Evolutionary conservation across 768 basidiomycete genomes (phyloP).

Genomic region (Boletus sensibilis): DNA sequence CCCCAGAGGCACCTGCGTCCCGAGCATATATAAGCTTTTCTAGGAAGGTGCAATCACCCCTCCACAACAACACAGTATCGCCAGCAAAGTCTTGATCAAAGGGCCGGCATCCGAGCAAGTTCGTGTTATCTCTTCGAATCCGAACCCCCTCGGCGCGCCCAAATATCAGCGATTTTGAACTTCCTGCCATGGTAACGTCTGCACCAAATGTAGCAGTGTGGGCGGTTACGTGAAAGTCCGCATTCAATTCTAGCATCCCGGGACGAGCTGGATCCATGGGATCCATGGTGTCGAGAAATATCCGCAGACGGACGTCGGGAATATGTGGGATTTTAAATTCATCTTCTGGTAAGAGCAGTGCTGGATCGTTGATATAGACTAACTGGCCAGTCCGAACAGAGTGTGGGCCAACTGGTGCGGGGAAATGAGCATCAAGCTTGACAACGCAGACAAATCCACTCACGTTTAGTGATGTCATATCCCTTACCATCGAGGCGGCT

Average conservation of each 20-base stretch:
- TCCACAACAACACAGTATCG: slow-evolving; percentile 58
- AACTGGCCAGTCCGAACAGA: slow-evolving; percentile 75
- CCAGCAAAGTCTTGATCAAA: slow-evolving; percentile 49
- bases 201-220: slow-evolving; percentile 72
- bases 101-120: slow-evolving; percentile 58
- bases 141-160: slow-evolving; percentile 51
- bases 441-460: slow-evolving; percentile 26
- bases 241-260: slow-evolving; percentile 36
- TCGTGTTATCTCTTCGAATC: slow-evolving; percentile 50
- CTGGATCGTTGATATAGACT: slow-evolving; percentile 76
- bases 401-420: slow-evolving; percentile 70
- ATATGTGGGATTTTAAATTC: slow-evolving; percentile 15
- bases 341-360: slow-evolving; percentile 39
- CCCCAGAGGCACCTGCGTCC: slow-evolving; percentile 70
- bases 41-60: slow-evolving; percentile 87
- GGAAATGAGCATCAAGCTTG: slow-evolving; percentile 3
- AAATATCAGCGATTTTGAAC: slow-evolving; percentile 40
- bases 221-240: slow-evolving; percentile 54
- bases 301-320: slow-evolving; percentile 55
- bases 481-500: slow-evolving; percentile 80
- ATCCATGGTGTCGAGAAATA: slow-evolving; percentile 55
- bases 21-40: slow-evolving; percentile 75
- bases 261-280: slow-evolving; percentile 43
- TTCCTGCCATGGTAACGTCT: slow-evolving; percentile 43
- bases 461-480: slow-evolving; percentile 83